These are phyloP conservation scores for Aspergillus asperescens DNA, from an alignment of 495 filamentous ascomycete species.

Conservation along the genomic window DNA sequence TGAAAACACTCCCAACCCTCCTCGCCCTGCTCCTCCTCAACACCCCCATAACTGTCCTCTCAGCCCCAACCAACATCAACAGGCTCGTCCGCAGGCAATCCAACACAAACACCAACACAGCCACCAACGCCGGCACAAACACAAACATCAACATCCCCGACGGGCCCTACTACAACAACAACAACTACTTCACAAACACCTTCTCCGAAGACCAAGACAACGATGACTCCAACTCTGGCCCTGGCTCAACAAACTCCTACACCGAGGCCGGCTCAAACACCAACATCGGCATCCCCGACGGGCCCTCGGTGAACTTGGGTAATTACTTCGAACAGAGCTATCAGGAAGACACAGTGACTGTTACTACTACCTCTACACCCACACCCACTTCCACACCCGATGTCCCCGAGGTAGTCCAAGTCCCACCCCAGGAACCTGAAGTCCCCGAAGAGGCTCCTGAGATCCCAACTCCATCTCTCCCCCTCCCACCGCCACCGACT, in stretches of 20 bases:
- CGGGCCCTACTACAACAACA: constrained; percentile 23
- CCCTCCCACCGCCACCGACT: constrained; percentile 14
- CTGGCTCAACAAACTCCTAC: not conserved
- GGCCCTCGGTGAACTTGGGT: constrained; percentile 23
- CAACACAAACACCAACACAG: not conserved
- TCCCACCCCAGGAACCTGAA: not conserved
- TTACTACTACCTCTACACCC: no score
- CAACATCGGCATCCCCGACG: constrained; percentile 30
- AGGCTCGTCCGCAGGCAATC: constrained; percentile 12
- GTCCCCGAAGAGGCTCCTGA: not conserved
- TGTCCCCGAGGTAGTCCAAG: no score
- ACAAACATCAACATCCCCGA: constrained; percentile 26
- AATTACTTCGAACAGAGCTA: constrained; percentile 14
- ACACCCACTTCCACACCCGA: no score
- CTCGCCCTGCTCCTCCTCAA: constrained; percentile 35
- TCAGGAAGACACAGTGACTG: no score
- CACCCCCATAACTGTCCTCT: constrained; percentile 30
- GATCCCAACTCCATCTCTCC: constrained; percentile 9
- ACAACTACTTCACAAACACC: constrained; percentile 13
- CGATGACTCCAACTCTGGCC: not conserved
- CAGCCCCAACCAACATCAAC: constrained; percentile 22
- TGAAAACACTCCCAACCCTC: constrained; percentile 31
- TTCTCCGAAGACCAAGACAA: constrained; percentile 11
- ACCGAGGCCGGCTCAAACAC: constrained; percentile 20
- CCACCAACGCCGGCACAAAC: constrained; percentile 24